phyloP scores from a whole-genome alignment of 768 basidiomycete genomes.

The Suillus subluteus region DNA sequence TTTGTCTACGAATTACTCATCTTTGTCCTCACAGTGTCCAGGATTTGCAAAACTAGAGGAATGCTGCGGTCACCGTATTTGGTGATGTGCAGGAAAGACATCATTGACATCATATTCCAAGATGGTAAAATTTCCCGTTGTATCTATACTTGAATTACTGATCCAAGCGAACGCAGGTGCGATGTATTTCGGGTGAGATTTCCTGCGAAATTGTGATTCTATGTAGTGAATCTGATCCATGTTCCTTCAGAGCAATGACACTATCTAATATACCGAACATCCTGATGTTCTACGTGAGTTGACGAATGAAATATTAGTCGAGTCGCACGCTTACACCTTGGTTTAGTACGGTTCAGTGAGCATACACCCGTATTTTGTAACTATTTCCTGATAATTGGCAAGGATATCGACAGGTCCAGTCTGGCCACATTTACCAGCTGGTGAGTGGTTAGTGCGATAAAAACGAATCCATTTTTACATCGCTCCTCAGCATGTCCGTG shows the following conservation, averaged over 20 bases:
- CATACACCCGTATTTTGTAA: background rate
- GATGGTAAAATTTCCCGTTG: constrained; percentile 45
- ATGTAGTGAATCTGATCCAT: background rate
- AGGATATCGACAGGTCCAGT: background rate
- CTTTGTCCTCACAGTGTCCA: constrained; percentile 49
- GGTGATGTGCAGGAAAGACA: constrained; percentile 32
- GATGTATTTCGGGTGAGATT: constrained; percentile 56
- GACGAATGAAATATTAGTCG: background rate
- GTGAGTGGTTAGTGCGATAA: background rate
- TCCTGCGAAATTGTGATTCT: background rate
- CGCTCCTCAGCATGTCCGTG: constrained; percentile 44
- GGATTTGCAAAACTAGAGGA: constrained; percentile 42
- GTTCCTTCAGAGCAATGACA: constrained; percentile 49
- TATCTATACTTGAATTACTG: background rate
- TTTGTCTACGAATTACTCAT: constrained; percentile 54
- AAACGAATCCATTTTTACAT: background rate
- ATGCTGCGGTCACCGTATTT: constrained; percentile 21
- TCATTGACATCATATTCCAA: constrained; percentile 47
- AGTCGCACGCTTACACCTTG: background rate
- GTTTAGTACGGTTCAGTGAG: background rate
- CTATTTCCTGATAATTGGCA: background rate
- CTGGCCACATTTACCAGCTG: background rate
- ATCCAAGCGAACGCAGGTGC: constrained; percentile 40
- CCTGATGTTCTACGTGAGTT: constrained; percentile 41
- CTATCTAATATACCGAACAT: constrained; percentile 54